Percentiles rank a stretch among this genome's conserved stretches.
phyloP scores from a whole-genome alignment of 2,329 filamentous ascomycete species.

The Ceratocystis destructans region DNA sequence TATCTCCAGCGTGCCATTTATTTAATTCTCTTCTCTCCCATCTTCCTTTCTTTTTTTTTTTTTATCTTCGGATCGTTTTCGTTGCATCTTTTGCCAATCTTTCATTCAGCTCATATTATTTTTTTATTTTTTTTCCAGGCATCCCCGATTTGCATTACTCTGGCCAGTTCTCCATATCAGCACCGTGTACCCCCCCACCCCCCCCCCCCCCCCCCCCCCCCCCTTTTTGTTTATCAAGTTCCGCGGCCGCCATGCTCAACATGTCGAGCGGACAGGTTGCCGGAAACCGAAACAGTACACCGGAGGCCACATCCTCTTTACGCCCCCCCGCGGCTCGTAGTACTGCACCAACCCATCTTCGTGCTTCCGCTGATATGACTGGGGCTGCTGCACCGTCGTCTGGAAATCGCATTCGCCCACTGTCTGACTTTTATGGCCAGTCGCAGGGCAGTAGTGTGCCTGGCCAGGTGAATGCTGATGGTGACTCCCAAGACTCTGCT shows the following conservation, averaged over 20 bases:
- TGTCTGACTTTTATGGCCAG: conserved; percentile 87
- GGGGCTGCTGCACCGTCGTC: conserved; percentile 54
- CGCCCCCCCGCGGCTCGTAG: conserved; percentile 69
- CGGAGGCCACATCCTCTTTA: conserved; percentile 74
- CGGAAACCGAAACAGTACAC: conserved; percentile 91
- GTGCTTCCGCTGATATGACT: conserved; percentile 92
- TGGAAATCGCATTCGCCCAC: conserved; percentile 73
- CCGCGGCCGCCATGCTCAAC: conserved; percentile 33
- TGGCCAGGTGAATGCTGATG: conserved; percentile 53
- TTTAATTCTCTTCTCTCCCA: conserved; percentile 13
- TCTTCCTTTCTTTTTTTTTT: conserved; percentile 1
- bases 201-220: conserved; percentile 13
- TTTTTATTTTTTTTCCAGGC: neutral
- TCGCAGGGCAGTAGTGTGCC: conserved; percentile 41
- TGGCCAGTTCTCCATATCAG: neutral
- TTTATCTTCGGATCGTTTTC: conserved; percentile 23
- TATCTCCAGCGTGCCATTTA: neutral
- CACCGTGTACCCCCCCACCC: conserved; percentile 5
- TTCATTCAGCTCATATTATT: conserved; percentile 5
- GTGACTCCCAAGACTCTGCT: conserved; percentile 78
- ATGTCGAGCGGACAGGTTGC: conserved; percentile 57
- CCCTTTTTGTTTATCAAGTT: neutral
- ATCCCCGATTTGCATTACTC: neutral
- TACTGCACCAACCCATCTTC: conserved; percentile 70
- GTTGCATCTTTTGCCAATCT: conserved; percentile 12